Evolutionary conservation across 164 flowering plant genomes (phyloP), one percentile per base, ranked within the genome.

Genomic region (Berberis vulgaris): DNA sequence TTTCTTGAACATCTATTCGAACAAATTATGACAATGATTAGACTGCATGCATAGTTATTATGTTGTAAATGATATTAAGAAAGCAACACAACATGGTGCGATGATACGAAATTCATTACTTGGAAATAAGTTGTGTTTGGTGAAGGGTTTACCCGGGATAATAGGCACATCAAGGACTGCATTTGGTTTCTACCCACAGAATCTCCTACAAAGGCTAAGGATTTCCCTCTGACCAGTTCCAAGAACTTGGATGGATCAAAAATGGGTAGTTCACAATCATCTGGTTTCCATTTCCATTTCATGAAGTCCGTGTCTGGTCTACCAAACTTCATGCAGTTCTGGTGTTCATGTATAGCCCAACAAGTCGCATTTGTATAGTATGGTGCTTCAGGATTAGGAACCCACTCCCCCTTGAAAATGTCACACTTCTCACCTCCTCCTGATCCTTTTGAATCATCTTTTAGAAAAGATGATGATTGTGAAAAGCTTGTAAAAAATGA

Each of bases 221-320:
- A 77, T 74, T 82, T 89, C 43, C 73, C 87, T 65, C 84, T 72
- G 2, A 86, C 69, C 11, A 82, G 58, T 44, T 85, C 82, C 45
- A 89, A 62, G 63, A 86, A 89, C 68, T 76, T 77, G 7, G 64
- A 61, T 0, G 96, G 90, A 52, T 85, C 71, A 69, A 89, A 83
- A 11, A 77, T 59, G 1, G 87, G 87, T 3, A 89, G 61, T 43
- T 86, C 86, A 57, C 96, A 89, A 5, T 66, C 87, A 54, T 86
- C 74, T 4, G 92, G 96, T 64, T 86, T 78, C 96, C 96, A 89
- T 64, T 77, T 79, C 93, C 91, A 89, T 42, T 83, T 84, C 85
- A 89, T 67, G 78, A 76, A 89, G 1, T 70, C 88, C 0, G 67
- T 54, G 56, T 89, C 85, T 0, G 90, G 92, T 5, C 90, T 63